These are phyloP conservation scores for Clitopilus passeckerianus DNA, from an alignment of 768 basidiomycete genomes.

Conservation along the genomic window DNA sequence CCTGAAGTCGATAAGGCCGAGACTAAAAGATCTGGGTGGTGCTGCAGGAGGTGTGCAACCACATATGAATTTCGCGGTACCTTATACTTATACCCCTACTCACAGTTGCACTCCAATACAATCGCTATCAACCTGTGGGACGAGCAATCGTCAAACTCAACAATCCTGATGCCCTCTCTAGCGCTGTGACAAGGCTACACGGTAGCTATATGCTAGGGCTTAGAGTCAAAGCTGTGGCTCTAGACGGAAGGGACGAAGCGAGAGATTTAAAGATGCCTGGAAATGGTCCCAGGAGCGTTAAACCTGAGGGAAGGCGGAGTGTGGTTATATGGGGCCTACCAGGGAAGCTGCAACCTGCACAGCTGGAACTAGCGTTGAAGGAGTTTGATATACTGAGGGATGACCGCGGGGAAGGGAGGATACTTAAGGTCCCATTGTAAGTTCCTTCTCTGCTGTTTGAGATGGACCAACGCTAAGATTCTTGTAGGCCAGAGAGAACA, in stretches of 20 bases:
- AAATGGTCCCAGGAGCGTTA: constrained; percentile 52
- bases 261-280: constrained; percentile 12
- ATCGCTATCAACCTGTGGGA: not conserved
- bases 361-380: constrained; percentile 35
- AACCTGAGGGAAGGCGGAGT: constrained; percentile 36
- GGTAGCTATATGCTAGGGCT: no score
- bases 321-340: constrained; percentile 65
- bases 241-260: no score
- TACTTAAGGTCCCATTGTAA: constrained; percentile 47
- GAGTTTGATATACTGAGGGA: constrained; percentile 35
- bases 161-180: not conserved
- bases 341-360: constrained; percentile 29
- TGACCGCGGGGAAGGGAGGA: constrained; percentile 33
- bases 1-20: not conserved
- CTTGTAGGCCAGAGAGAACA: constrained; percentile 24
- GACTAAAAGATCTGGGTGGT: not conserved
- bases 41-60: not conserved
- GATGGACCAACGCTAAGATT: not conserved
- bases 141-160: not conserved
- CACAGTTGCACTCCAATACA: not conserved
- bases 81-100: not conserved
- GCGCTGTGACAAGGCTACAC: no score
- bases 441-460: constrained; percentile 17
- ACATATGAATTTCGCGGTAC: not conserved
- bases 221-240: no score